Evolutionary conservation across 2,329 filamentous ascomycete genomes (phyloP), one percentile per base, ranked within the genome.

Genomic region (Pseudogymnoascus sp.): DNA sequence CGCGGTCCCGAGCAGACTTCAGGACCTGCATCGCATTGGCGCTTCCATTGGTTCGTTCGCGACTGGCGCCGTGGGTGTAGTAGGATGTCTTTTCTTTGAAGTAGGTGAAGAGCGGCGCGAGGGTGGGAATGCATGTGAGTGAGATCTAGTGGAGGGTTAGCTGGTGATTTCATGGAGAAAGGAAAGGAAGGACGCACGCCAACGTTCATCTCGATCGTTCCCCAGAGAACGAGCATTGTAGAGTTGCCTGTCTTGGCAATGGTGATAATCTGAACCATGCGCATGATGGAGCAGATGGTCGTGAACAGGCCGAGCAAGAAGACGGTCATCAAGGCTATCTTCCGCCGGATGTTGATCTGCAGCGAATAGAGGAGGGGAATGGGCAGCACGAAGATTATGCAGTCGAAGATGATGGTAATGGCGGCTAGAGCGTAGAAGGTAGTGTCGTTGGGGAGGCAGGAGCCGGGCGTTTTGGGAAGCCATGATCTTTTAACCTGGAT

Each of bases 161-260:
- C 24, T 40, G 26, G 33, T 60, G 56, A 10, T 60, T 28, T 41
- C 7, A 60, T 38, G 12, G 8, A 40, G 24, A 41, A 19, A 60
- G 5, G 26, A 16, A 53, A 28, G 0, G 22, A 16, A 14, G 22
- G 22, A 67, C 80, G 69, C 76, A 83, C 81, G 10, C 82, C 82
- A 31, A 84, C 77, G 66, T 84, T 84, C 70, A 84, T 81, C 68
- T 84, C 82, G 62, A 84, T 80, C 2, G 78, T 80, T 4, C 82
- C 82, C 82, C 82, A 84, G 0, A 84, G 72, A 0, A 84, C 76
- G 10, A 84, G 73, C 78, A 82, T 81, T 4, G 82, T 84, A 0
- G 82, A 83, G 67, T 83, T 81, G 7, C 81, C 80, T 38, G 83
- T 80, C 2, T 79, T 79, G 14, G 79, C 78, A 40, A 84, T 81